Conservation (phyloP, 768 basidiomycete species). For the Lactifluus echinatus region DNA sequence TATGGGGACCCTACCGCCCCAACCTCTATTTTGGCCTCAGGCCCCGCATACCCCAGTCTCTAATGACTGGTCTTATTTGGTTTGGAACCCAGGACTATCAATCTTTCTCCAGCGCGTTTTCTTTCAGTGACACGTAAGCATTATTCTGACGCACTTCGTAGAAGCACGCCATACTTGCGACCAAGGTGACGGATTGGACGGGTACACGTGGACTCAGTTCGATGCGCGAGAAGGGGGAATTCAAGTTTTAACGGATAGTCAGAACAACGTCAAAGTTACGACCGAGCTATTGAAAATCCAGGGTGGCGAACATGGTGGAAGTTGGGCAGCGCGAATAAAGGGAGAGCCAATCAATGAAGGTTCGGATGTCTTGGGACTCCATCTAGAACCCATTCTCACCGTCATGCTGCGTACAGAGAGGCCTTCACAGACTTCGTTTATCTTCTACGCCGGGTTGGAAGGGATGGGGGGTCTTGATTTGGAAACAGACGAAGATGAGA, state of each 20-base stretch:
- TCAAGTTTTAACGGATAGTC: constrained; percentile 71
- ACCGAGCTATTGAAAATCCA: constrained; percentile 83
- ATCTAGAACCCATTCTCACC: neutral
- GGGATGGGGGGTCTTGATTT: constrained; percentile 78
- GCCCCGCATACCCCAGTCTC: constrained; percentile 77
- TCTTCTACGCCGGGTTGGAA: constrained; percentile 86
- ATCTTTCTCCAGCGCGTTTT: constrained; percentile 50
- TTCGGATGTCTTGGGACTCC: constrained; percentile 26
- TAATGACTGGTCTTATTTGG: constrained; percentile 93
- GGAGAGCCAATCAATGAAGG: constrained; percentile 68
- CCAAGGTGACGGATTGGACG: constrained; percentile 70
- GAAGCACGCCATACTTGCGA: constrained; percentile 83
- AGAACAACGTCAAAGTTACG: constrained; percentile 79
- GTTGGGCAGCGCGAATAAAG: constrained; percentile 81
- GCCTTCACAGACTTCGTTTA: constrained; percentile 58
- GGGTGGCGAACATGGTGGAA: constrained; percentile 74
- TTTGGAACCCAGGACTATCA: constrained; percentile 82
- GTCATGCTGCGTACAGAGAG: constrained; percentile 23
- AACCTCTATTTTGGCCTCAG: constrained; percentile 93
- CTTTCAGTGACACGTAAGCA: constrained; percentile 2
- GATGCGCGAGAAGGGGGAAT: constrained; percentile 81
- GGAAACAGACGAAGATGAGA: constrained; percentile 65
- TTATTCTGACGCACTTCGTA: constrained; percentile 25
- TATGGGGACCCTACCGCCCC: constrained; percentile 86
- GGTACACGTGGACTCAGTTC: constrained; percentile 83